Base-by-base conservation (phyloP, 2,329 filamentous ascomycete genomes). In the Alternaria sp. region DNA sequence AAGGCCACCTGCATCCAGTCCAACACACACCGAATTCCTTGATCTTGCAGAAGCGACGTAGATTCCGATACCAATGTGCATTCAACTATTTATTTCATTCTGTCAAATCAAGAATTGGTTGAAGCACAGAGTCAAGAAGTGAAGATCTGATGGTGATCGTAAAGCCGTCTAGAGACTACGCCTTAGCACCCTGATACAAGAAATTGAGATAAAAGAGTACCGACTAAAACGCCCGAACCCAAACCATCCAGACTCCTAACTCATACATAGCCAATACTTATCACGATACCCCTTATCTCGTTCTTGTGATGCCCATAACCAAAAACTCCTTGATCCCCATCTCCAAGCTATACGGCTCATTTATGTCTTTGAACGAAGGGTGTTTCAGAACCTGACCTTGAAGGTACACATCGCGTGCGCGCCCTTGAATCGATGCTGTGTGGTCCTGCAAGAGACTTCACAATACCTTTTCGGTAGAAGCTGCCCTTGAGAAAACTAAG, bases 401-500 rank as follows among this genome's bases (percentile, higher is more conserved):
- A 38, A 38, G 34, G 6, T 38, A 38, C 6, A 38, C 0, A n/a
- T 16, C 8, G 34, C 16, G 11, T 38, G 16, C 9, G 16, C 34
- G 16, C 12, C 34, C 34, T 38, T 38, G 16, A 38, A 11, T 38
- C 5, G 34, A 38, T n/a, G 34, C 34, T 38, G 16, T 38, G 16
- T 16, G 34, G 10, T 14, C 32, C 14, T 38, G 34, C 34, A 16
- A 38, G 14, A 16, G 27, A 6, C 27, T 28, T 48, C 20, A 18
- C 20, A n/a, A n/a, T 38, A 38, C 16, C 34, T 38, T n/a, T 36
- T 14, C 32, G 14, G 34, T 38, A 38, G 34, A 38, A 38, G 34
- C 14, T n/a, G 38, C n/a, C 10, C n/a, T 20, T 40, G 16, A 18
- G n/a, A 11, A 28, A n/a, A 22, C n/a, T 65, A 78, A n/a, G 73